These are phyloP conservation scores for Cutaneotrichosporon curvatum DNA, from an alignment of 1,284 basidiomycete species.

Conservation along the genomic window DNA sequence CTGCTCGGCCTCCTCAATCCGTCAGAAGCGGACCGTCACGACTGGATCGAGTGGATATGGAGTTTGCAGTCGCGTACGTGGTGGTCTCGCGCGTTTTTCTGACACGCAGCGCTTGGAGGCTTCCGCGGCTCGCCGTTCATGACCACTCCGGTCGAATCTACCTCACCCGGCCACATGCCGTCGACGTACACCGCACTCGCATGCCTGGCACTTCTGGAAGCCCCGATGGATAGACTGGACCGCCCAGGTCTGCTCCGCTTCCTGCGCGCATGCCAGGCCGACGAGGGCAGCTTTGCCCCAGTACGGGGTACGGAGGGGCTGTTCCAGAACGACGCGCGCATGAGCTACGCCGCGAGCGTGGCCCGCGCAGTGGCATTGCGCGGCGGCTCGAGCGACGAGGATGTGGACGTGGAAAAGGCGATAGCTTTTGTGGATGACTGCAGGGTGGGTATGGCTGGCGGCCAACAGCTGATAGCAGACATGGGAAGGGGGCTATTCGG, in stretches of 20 bases:
- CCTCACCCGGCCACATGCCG: conserved; percentile 73
- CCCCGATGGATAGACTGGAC: conserved; percentile 65
- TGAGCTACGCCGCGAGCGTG: conserved; percentile 76
- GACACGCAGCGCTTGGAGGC: conserved; percentile 54
- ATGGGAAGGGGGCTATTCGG: conserved; percentile 88
- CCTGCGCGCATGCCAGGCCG: conserved; percentile 61
- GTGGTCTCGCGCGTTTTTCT: not conserved
- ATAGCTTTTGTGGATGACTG: conserved; percentile 62
- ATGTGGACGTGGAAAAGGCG: conserved; percentile 30
- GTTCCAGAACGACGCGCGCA: conserved; percentile 52
- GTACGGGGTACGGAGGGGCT: conserved; percentile 46
- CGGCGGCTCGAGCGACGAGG: conserved; percentile 56
- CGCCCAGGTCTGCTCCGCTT: conserved; percentile 58
- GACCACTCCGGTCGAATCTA: conserved; percentile 48
- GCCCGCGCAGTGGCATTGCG: conserved; percentile 28
- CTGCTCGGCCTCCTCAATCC: conserved; percentile 58
- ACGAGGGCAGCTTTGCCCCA: conserved; percentile 78
- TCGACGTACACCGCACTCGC: conserved; percentile 85
- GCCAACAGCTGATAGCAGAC: conserved; percentile 52
- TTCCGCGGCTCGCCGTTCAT: conserved; percentile 70
- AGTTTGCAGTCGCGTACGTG: conserved; percentile 57
- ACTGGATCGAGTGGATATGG: conserved; percentile 82
- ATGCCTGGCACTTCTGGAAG: conserved; percentile 70
- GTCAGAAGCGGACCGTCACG: conserved; percentile 52
- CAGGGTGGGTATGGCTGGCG: conserved; percentile 22